Evolutionary conservation across 208 protist species (phyloP).

Genomic region (Borovskyia barvae): DNA sequence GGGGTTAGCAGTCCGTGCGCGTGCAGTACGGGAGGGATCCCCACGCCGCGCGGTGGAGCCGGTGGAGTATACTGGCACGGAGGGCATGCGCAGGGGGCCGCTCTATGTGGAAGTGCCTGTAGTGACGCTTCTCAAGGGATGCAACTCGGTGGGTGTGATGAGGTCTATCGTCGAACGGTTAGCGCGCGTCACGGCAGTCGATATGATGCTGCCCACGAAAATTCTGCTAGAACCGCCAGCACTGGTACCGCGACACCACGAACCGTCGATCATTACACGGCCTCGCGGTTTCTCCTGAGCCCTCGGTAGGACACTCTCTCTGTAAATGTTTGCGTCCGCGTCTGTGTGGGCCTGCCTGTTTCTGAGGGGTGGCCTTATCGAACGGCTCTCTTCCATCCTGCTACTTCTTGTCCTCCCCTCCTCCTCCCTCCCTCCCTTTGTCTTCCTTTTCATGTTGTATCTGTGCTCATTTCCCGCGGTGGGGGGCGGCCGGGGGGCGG

Average conservation of each 20-base stretch:
- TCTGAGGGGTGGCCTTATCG: no score
- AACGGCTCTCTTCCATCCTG: no score
- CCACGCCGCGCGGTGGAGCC: constrained; percentile 5
- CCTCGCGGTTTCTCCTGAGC: no score
- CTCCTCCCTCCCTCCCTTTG: background rate
- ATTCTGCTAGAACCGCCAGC: constrained; percentile 1
- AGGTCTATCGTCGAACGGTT: background rate
- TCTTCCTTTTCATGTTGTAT: background rate
- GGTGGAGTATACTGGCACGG: constrained; percentile 14
- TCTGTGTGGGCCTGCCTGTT: no score
- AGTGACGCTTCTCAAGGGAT: no score
- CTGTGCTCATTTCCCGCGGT: no score
- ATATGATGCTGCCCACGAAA: constrained; percentile 1
- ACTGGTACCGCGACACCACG: constrained; percentile 4
- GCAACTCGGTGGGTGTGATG: constrained; percentile 9
- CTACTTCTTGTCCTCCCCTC: background rate
- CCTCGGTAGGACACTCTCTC: no score
- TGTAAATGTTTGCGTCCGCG: no score
- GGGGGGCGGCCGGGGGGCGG: no score
- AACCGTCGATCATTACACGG: background rate
- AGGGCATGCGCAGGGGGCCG: no score
- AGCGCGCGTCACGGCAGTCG: constrained; percentile 12
- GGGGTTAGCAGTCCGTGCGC: background rate
- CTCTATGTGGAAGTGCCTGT: no score
- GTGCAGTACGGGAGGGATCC: constrained; percentile 5